Evolutionary conservation across 169 alveolate genomes (phyloP), one percentile per base, ranked within the genome.

Genomic region (Cryptosporidium ryanae): DNA sequence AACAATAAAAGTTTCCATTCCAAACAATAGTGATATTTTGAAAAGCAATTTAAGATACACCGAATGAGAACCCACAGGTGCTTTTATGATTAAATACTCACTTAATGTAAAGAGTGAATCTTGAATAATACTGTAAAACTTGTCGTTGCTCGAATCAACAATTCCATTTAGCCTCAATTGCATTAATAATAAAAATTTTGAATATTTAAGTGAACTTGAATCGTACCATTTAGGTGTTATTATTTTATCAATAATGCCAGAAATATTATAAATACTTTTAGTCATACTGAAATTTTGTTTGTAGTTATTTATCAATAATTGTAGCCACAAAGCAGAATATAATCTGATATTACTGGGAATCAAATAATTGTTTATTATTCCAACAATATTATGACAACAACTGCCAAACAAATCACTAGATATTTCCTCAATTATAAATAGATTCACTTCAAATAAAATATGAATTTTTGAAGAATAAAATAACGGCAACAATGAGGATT

Each of bases 31-130:
- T 1, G 87, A 55, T 55, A 61, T 61, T 76, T 61, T 76, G 27
- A 59, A 76, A n/a, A 76, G 7, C 2, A 76, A 31, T 43, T 76
- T 76, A 18, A 76, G 68, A 34, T 76, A 76, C 13, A 46, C 43
- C 27, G 76, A 76, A 38, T 76, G 87, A 10, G 87, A 64, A 15
- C 87, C 87, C 38, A 76, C 31, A 32, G 87, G 87, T 17, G 87
- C 44, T 21, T 76, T 76, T 55, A 76, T 59, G n/a, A 76, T 43
- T 21, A 76, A 46, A 38, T 59, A 76, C 29, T 76, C 87, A 29
- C 44, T 52, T 43, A 76, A 17, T 21, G 54, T 25, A 46, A 32
- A 23, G 1, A 76, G 29, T 21, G 71, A 76, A 1, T 76, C 63
- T 43, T 76, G 43, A 23, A 76, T 13, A 57, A 44, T 59, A 18